Evolutionary conservation across 192 early-diverging fungal species (phyloP).

Genomic region (Backusella mclennaniae): DNA sequence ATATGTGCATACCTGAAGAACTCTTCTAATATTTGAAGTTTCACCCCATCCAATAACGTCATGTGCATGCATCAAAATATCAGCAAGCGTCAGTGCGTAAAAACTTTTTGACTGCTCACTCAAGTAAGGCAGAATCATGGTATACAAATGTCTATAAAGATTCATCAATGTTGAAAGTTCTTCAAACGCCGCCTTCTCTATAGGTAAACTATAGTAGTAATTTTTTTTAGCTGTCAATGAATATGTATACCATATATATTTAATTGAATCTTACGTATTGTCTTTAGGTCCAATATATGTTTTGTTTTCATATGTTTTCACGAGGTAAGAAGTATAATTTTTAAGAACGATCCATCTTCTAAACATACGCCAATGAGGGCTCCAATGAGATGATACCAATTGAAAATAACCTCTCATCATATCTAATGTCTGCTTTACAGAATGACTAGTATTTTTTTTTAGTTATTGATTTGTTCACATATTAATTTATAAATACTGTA

Average conservation of each 20-base stretch:
- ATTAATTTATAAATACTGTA: not conserved
- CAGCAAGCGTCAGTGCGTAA: not conserved
- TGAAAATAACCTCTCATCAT: conserved; percentile 2
- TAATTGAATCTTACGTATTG: not conserved
- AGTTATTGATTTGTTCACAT: not conserved
- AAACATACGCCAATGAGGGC: conserved; percentile 43
- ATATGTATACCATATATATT: not conserved
- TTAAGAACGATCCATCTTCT: conserved; percentile 51
- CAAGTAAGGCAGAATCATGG: not conserved
- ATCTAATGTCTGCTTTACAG: not conserved
- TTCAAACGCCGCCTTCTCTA: not conserved
- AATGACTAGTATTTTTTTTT: not conserved
- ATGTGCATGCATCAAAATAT: conserved; percentile 4
- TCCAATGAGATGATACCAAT: conserved; percentile 37
- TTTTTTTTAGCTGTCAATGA: not conserved
- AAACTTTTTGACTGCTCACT: not conserved
- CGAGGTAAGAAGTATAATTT: conserved; percentile 44
- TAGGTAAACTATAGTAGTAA: not conserved
- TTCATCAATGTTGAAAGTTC: conserved; percentile 4
- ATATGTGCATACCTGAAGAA: not conserved
- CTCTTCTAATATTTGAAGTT: not conserved
- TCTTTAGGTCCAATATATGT: conserved; percentile 19
- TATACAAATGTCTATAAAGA: not conserved
- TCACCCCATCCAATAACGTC: conserved; percentile 7
- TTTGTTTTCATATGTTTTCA: conserved; percentile 32